A percentile compares a stretch with the other conserved stretches of the same genome.
phyloP scores from a whole-genome alignment of 768 basidiomycete species.

The Trametopsis cervina region DNA sequence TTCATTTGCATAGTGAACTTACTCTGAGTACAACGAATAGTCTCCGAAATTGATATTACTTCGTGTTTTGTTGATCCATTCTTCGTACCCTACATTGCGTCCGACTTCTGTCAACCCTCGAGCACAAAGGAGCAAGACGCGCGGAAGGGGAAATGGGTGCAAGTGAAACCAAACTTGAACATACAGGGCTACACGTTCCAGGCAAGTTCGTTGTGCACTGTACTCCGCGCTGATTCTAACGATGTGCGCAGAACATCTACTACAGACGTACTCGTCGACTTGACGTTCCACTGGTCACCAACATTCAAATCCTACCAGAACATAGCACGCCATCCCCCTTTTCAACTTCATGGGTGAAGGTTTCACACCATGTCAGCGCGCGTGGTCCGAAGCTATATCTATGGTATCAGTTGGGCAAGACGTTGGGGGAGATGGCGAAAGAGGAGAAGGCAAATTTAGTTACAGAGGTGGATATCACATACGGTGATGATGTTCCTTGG shows the following conservation, averaged over 20 bases:
- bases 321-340: conserved; percentile 41
- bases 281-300: conserved; percentile 73
- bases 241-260: conserved; percentile 50
- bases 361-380: conserved; percentile 29
- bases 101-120: conserved; percentile 57
- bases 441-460: conserved; percentile 55
- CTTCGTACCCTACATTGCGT: conserved; percentile 28
- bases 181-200: conserved; percentile 39
- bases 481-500: conserved; percentile 79
- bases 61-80: conserved; percentile 61
- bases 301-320: conserved; percentile 57
- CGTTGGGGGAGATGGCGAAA: conserved; percentile 50
- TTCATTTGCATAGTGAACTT: neutral
- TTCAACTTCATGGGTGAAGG: conserved; percentile 56
- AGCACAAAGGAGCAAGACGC: conserved; percentile 69
- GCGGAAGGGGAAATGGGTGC: conserved; percentile 83
- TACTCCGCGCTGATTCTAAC: neutral
- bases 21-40: conserved; percentile 35
- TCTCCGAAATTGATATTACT: conserved; percentile 73
- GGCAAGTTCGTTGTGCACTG: conserved; percentile 36
- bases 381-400: conserved; percentile 53
- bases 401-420: conserved; percentile 75
- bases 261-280: conserved; percentile 82
- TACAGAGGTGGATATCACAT: conserved; percentile 89
- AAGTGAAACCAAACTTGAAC: conserved; percentile 79